Percentiles rank a stretch among this genome's conserved stretches.
phyloP scores from a whole-genome alignment of 164 flowering plant species.

The Stephania yunnanensis region DNA sequence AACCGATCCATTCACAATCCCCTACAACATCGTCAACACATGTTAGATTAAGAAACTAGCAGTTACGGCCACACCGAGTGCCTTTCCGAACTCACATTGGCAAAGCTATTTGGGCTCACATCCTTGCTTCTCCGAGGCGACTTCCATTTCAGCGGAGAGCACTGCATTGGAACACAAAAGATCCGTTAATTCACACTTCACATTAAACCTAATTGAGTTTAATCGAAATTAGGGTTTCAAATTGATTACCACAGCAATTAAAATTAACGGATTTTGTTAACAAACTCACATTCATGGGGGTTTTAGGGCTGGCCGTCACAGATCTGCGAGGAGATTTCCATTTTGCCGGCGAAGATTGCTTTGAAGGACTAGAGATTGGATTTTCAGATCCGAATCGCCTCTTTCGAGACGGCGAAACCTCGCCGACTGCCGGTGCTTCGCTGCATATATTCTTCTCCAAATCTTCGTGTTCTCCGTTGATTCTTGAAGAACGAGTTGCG shows the following conservation, averaged over 20 bases:
- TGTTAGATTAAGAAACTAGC: not conserved
- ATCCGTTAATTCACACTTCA: slow-evolving; percentile 4
- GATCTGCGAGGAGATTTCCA: slow-evolving; percentile 64
- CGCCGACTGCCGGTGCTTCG: slow-evolving; percentile 15
- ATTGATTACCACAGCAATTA: not conserved
- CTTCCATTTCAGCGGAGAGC: slow-evolving; percentile 36
- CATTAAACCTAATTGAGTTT: not conserved
- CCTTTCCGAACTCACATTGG: slow-evolving; percentile 29
- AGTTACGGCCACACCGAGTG: not conserved
- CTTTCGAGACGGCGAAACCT: slow-evolving; percentile 33
- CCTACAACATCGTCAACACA: slow-evolving; percentile 21
- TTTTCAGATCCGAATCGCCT: slow-evolving; percentile 43
- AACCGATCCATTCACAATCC: slow-evolving; percentile 17
- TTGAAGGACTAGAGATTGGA: slow-evolving; percentile 17
- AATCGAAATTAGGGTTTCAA: not conserved
- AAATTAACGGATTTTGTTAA: not conserved
- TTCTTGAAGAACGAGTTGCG: slow-evolving; percentile 8
- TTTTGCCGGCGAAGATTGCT: slow-evolving; percentile 22
- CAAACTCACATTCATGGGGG: slow-evolving; percentile 32
- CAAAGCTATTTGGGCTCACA: slow-evolving; percentile 32
- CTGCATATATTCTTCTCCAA: slow-evolving; percentile 7
- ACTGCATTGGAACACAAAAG: slow-evolving; percentile 12
- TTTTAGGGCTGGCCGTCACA: slow-evolving; percentile 31
- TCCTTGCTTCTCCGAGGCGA: slow-evolving; percentile 56
- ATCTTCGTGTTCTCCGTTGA: not conserved